A percentile compares a stretch with the other conserved stretches of the same genome.
Conservation (phyloP, 2,329 filamentous ascomycete species). For the Gaeumannomyces tritici region DNA sequence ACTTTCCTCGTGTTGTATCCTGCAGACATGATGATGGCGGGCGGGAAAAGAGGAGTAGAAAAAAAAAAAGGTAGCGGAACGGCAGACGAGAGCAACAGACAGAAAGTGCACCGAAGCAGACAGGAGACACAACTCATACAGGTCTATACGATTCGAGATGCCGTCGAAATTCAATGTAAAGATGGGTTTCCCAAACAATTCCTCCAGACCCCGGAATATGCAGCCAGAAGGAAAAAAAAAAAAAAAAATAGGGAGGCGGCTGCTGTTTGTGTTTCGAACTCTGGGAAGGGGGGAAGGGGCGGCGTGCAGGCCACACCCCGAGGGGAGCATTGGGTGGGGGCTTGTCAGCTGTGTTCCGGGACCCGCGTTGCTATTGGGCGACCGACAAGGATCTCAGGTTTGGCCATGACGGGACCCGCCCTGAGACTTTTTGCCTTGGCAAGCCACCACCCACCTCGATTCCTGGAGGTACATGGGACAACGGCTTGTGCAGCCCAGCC, state of each 20-base stretch:
- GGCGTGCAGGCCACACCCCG: neutral
- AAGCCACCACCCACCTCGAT: neutral
- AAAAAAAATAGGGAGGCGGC: neutral
- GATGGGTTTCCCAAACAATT: neutral
- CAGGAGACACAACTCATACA: neutral
- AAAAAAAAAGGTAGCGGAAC: neutral
- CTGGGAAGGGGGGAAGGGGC: neutral
- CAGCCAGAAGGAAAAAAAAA: neutral
- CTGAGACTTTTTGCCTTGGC: neutral
- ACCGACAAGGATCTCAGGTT: neutral
- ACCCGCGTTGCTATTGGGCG: neutral
- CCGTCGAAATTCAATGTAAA: neutral
- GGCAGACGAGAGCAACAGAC: no score
- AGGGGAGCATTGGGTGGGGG: neutral
- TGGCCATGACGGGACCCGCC: neutral
- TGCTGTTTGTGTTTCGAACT: neutral
- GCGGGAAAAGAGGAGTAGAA: neutral
- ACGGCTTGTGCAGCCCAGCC: neutral
- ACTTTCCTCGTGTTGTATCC: constrained; percentile 4
- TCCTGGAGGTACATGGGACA: neutral
- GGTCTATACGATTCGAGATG: neutral
- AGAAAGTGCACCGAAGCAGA: neutral
- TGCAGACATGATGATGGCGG: neutral
- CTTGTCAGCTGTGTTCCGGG: neutral
- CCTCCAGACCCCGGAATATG: neutral